Percentiles rank a stretch among this genome's conserved stretches.
Evolutionary conservation across 345 rosid genomes (phyloP).

Genomic region (Triadica sebifera): DNA sequence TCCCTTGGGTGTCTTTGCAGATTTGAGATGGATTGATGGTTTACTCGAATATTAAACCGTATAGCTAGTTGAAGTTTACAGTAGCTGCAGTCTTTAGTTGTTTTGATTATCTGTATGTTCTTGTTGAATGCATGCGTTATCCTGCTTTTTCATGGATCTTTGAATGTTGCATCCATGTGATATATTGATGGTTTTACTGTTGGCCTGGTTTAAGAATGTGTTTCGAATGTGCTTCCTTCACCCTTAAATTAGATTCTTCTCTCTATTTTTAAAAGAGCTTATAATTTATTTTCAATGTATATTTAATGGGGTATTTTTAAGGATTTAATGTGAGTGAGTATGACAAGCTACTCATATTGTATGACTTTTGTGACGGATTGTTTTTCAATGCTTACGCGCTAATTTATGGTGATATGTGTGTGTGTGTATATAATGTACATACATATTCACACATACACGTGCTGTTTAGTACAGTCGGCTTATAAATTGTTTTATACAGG

Average conservation of each 20-base stretch:
- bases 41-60: background rate
- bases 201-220: background rate
- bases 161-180: background rate
- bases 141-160: background rate
- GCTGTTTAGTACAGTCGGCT: background rate
- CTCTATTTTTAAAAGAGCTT: too few species aligned
- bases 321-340: background rate
- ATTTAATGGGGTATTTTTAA: background rate
- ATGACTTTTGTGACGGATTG: background rate
- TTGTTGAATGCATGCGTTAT: background rate
- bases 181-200: background rate
- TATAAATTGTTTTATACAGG: background rate
- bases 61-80: background rate
- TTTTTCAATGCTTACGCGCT: background rate
- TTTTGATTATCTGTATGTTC: background rate
- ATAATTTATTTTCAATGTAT: background rate
- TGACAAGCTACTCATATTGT: background rate
- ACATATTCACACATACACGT: too few species aligned
- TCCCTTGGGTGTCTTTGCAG: background rate
- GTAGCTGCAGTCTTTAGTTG: background rate
- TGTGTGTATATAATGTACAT: too few species aligned
- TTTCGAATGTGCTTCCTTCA: background rate
- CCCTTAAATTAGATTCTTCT: background rate
- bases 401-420: background rate
- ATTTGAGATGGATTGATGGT: background rate